These are phyloP conservation scores for Starmera amethionina DNA, from an alignment of 805 yeast species.

Conservation along the genomic window DNA sequence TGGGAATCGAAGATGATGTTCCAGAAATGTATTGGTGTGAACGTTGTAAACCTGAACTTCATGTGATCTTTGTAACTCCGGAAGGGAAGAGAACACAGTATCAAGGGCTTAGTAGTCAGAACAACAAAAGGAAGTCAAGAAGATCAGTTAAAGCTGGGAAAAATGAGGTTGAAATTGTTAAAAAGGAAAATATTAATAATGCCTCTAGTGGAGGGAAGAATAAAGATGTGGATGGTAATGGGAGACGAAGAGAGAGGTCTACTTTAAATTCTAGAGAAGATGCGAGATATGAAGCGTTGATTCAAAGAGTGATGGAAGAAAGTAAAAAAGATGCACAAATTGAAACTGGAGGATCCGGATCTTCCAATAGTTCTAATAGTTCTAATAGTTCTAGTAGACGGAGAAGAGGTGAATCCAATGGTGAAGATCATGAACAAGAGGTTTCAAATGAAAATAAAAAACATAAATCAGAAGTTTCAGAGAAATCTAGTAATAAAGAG, in stretches of 20 bases:
- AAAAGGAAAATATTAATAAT: background rate
- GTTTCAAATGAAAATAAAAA: slow-evolving; percentile 5
- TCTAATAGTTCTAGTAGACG: slow-evolving; percentile 4
- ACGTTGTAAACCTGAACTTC: slow-evolving; percentile 77
- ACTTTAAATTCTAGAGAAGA: slow-evolving; percentile 31
- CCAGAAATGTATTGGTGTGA: slow-evolving; percentile 98
- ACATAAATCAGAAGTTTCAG: slow-evolving; percentile 2
- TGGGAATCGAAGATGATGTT: slow-evolving; percentile 67
- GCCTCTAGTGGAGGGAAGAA: slow-evolving; percentile 4
- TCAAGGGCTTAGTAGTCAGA: slow-evolving; percentile 8
- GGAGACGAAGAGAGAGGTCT: slow-evolving; percentile 25
- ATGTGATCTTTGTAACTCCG: slow-evolving; percentile 39
- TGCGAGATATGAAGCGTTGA: slow-evolving; percentile 31
- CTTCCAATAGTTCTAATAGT: background rate
- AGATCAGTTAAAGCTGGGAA: background rate
- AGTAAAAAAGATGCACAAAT: slow-evolving; percentile 26
- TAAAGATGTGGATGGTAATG: too few relatives aligned
- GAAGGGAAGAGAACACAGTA: slow-evolving; percentile 40
- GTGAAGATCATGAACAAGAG: slow-evolving; percentile 2
- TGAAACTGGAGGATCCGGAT: slow-evolving; percentile 4
- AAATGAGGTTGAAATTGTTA: background rate
- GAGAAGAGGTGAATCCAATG: slow-evolving; percentile 4
- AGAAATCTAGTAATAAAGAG: too few relatives aligned
- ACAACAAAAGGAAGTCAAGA: slow-evolving; percentile 5
- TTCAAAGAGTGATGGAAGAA: slow-evolving; percentile 30